phyloP scores from a whole-genome alignment of 345 rosid species.

The Syzygium aromaticum region DNA sequence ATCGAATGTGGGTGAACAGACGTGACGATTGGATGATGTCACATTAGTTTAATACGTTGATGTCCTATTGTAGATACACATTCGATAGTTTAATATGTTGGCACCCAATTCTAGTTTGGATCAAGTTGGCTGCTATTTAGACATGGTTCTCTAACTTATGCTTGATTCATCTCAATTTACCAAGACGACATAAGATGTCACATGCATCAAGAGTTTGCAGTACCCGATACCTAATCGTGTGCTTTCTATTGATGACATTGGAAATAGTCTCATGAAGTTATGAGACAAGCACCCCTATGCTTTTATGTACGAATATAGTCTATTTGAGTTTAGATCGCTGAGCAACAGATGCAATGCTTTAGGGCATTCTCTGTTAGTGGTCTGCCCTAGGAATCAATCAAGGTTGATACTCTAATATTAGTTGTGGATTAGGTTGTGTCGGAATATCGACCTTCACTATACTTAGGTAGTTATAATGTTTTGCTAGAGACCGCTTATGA shows the following conservation, averaged over 20 bases:
- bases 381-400: no score
- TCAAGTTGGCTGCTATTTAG: not conserved
- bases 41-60: not conserved
- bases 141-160: not conserved
- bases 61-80: not conserved
- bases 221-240: not conserved
- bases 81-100: not conserved
- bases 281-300: not conserved
- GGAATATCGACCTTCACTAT: no score
- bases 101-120: not conserved
- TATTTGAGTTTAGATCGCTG: not conserved
- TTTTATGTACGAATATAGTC: not conserved
- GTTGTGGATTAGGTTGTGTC: no score
- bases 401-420: no score
- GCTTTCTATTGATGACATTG: not conserved
- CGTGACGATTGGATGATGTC: fast-evolving
- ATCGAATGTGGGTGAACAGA: not conserved
- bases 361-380: not conserved
- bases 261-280: not conserved
- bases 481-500: no score
- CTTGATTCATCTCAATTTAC: not conserved
- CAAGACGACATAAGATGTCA: not conserved
- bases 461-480: no score
- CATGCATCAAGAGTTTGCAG: not conserved
- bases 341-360: not conserved